Percentiles rank a stretch among this genome's conserved stretches.
Conservation (phyloP, 768 basidiomycete genomes). For the Xerocomellus chrysenteron region DNA sequence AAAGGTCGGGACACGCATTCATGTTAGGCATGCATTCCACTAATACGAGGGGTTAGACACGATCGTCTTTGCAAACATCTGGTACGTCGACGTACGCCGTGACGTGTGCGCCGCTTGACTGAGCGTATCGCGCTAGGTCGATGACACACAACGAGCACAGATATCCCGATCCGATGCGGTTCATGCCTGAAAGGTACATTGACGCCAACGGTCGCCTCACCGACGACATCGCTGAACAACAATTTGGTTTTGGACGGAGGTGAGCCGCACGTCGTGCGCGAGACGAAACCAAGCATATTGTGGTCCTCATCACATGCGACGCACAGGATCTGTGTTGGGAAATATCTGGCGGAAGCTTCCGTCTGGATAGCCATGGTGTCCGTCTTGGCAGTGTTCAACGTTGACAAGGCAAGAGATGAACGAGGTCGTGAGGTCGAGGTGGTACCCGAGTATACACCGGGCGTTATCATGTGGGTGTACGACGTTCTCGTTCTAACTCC, state of each 20-base stretch:
- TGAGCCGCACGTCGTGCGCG: background rate
- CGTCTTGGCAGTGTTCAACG: constrained; percentile 25
- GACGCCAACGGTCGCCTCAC: constrained; percentile 15
- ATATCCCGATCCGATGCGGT: constrained; percentile 22
- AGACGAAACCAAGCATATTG: no score
- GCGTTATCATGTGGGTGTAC: constrained; percentile 25
- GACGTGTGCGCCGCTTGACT: background rate
- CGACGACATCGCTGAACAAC: constrained; percentile 17
- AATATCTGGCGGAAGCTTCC: constrained; percentile 26
- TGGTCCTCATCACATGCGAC: no score
- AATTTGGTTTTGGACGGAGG: constrained; percentile 28
- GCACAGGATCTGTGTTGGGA: constrained; percentile 25
- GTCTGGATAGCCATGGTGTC: constrained; percentile 29
- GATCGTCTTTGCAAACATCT: constrained; percentile 22
- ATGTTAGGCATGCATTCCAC: background rate
- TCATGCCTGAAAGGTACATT: constrained; percentile 23
- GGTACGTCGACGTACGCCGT: constrained; percentile 1
- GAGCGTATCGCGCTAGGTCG: constrained; percentile 12
- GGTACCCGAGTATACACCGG: constrained; percentile 24
- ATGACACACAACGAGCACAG: constrained; percentile 27
- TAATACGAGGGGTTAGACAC: constrained; percentile 13
- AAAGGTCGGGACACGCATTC: constrained; percentile 10
- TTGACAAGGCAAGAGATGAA: constrained; percentile 32
- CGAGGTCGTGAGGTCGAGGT: constrained; percentile 31
- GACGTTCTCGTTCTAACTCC: background rate